phyloP scores from a whole-genome alignment of 306 rosid genomes.

The Malus domestica region ASM211411v1 NC_041796.1:8561501-8562000 shows the following conservation, averaged over 20 bases:
- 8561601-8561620: constrained; percentile 84
- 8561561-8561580: constrained; percentile 94
- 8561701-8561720: constrained; percentile 97
- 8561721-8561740: constrained; percentile 77
- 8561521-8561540: constrained; percentile 73
- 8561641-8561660: constrained; percentile 96
- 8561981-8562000: neutral
- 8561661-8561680: constrained; percentile 93
- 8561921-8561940: neutral
- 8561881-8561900: constrained; percentile 26
- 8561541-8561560: constrained; percentile 96
- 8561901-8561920: constrained; percentile 14
- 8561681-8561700: constrained; percentile 90
- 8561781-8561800: constrained; percentile 95
- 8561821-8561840: constrained; percentile 6
- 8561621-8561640: constrained; percentile 82
- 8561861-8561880: constrained; percentile 24
- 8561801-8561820: constrained; percentile 61
- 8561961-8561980: neutral
- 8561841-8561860: constrained; percentile 25
- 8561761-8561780: constrained; percentile 97
- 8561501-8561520: neutral
- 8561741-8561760: constrained; percentile 96
- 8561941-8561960: constrained; percentile 12
- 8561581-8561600: constrained; percentile 98